Conservation (phyloP, 2,329 filamentous ascomycete genomes). For the Ophiostoma tasmaniense region DNA sequence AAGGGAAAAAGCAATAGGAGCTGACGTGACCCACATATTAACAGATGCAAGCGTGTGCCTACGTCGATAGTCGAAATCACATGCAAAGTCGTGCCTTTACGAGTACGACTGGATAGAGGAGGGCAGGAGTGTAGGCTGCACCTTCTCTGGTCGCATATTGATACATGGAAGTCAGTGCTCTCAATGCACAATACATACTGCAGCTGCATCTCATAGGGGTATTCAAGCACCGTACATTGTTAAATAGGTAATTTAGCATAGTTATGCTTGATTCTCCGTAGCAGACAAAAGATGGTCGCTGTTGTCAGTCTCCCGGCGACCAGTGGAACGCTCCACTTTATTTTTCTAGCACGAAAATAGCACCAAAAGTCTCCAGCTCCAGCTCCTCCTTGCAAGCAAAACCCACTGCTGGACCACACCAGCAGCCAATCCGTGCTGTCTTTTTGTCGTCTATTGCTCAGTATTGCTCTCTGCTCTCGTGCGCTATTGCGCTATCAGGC, state of each 20-base stretch:
- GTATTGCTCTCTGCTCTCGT: background rate
- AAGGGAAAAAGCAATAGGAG: background rate
- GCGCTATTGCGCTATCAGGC: background rate
- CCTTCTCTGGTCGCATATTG: background rate
- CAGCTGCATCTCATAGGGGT: background rate
- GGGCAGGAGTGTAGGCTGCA: background rate
- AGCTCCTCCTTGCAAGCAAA: background rate
- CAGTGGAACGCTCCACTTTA: background rate
- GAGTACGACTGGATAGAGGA: background rate
- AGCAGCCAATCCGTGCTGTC: conserved; percentile 5
- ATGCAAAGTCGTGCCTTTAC: background rate
- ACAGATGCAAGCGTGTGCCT: background rate
- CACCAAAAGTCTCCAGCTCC: background rate
- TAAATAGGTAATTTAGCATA: background rate
- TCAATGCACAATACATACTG: background rate
- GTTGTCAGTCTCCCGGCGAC: background rate
- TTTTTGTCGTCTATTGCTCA: background rate
- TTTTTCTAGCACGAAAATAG: background rate
- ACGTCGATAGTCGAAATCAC: conserved; percentile 1
- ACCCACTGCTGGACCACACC: background rate
- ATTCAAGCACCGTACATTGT: background rate
- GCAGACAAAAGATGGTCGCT: background rate
- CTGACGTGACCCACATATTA: background rate
- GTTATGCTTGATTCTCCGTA: background rate
- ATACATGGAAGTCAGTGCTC: background rate